Percentiles rank a stretch among this genome's conserved stretches.
phyloP scores from a whole-genome alignment of 148 eudicot species.

The Cornus kousa region DNA sequence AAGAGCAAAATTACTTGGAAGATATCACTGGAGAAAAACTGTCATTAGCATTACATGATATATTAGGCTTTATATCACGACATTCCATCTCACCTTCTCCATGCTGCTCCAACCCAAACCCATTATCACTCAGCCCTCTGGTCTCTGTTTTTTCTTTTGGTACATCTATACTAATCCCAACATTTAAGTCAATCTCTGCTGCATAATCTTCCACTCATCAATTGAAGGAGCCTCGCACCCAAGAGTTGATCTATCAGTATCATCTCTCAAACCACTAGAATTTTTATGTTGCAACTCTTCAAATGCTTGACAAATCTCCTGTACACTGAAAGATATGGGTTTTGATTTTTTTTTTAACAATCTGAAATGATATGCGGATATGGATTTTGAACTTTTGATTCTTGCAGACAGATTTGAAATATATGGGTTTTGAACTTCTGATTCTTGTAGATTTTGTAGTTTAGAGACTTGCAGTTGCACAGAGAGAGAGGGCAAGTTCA shows the following conservation, averaged over 20 bases:
- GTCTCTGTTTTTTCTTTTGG: constrained; percentile 24
- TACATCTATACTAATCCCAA: constrained; percentile 27
- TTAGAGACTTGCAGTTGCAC: too few relatives aligned
- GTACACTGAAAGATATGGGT: too few relatives aligned
- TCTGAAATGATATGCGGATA: too few relatives aligned
- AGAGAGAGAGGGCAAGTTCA: too few relatives aligned
- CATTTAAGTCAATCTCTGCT: constrained; percentile 20
- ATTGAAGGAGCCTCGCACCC: constrained; percentile 30
- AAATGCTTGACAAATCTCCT: constrained; percentile 83
- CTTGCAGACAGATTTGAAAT: too few relatives aligned
- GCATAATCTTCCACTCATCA: constrained; percentile 41
- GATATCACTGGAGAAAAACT: constrained; percentile 10
- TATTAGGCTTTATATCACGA: constrained; percentile 26
- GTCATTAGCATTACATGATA: constrained; percentile 5
- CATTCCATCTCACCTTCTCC: constrained; percentile 22
- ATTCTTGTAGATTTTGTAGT: too few relatives aligned
- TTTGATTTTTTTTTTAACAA: too few relatives aligned
- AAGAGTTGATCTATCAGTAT: constrained; percentile 22
- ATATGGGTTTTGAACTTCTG: too few relatives aligned
- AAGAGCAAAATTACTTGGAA: too few relatives aligned
- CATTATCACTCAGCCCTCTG: constrained; percentile 22
- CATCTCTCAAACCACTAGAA: constrained; percentile 32
- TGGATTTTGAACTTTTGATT: too few relatives aligned
- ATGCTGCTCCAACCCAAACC: constrained; percentile 33
- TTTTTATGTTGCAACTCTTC: constrained; percentile 45